Percentiles rank a stretch among this genome's conserved stretches.
Conservation (phyloP, 495 filamentous ascomycete genomes). For the Xylaria castorea region DNA sequence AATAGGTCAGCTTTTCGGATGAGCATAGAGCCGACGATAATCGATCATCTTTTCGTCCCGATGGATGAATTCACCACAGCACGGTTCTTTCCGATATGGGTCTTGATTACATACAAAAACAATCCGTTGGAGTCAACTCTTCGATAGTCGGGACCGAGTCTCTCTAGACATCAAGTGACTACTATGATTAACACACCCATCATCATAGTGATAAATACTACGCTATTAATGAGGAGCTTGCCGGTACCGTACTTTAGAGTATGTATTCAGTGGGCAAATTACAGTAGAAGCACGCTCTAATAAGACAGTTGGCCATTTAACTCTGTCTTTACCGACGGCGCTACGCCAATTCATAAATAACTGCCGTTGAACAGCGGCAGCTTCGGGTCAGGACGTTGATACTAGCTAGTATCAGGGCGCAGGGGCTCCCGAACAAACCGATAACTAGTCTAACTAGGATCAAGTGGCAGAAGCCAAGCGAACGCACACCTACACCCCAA, state of each 20-base stretch:
- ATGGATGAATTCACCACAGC: background rate
- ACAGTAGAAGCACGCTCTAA: background rate
- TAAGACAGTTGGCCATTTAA: background rate
- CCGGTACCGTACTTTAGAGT: background rate
- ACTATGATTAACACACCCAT: background rate
- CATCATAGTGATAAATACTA: background rate
- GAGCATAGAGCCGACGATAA: background rate
- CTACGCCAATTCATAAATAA: background rate
- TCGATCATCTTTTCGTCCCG: background rate
- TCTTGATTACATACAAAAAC: background rate
- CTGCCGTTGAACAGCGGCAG: background rate
- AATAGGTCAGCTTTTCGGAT: background rate
- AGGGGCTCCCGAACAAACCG: constrained; percentile 1
- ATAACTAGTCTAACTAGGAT: no score
- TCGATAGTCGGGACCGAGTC: background rate
- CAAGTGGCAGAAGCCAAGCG: background rate
- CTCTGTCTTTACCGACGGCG: background rate
- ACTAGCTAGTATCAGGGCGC: background rate
- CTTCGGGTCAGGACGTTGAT: background rate
- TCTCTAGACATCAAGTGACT: background rate
- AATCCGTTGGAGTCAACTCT: background rate
- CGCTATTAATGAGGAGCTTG: background rate
- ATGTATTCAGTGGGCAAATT: background rate
- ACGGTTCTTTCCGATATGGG: background rate
- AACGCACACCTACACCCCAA: background rate